These are phyloP conservation scores for Ganoderma resinaceum DNA, from an alignment of 1,284 basidiomycete species.

Conservation along the genomic window DNA sequence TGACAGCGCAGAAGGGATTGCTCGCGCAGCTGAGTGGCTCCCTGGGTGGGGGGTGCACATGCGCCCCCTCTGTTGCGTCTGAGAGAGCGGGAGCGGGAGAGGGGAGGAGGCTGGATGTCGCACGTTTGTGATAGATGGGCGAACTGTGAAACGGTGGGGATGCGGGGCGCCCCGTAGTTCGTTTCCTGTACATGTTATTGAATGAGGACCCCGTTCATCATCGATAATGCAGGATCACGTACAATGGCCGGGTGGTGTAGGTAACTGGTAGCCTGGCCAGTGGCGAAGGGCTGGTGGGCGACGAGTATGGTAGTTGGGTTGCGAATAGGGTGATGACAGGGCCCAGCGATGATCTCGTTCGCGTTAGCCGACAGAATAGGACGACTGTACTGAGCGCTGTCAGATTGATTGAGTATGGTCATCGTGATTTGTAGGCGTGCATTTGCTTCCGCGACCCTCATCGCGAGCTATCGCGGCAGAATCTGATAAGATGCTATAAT, in stretches of 20 bases:
- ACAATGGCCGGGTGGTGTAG: neutral
- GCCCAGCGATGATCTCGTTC: neutral
- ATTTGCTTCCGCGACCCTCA: constrained; percentile 34
- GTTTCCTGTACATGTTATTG: constrained; percentile 8
- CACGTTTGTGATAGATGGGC: constrained; percentile 17
- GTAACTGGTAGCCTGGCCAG: neutral
- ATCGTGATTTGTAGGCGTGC: constrained; percentile 28
- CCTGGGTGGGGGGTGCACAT: constrained; percentile 20
- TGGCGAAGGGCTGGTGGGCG: neutral
- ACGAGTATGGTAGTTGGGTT: neutral
- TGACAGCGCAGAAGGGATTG: neutral
- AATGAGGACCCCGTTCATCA: constrained; percentile 9
- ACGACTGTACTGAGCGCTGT: neutral
- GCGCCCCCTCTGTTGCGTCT: constrained; percentile 20
- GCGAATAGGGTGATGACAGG: neutral
- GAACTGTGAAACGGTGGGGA: constrained; percentile 15
- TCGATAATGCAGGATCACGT: neutral
- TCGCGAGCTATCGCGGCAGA: constrained; percentile 25
- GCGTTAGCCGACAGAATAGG: constrained; percentile 4
- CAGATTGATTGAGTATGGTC: constrained; percentile 18
- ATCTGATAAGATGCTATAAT: constrained; percentile 30
- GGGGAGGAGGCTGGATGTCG: constrained; percentile 4
- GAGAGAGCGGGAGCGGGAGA: constrained; percentile 15
- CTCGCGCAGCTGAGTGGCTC: constrained; percentile 5
- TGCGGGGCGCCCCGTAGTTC: constrained; percentile 1